A percentile compares a stretch with the other conserved stretches of the same genome.
These are phyloP conservation scores for Lagenidium giganteum DNA, from an alignment of 352 stramenopile genomes.

Conservation along the genomic window DNA sequence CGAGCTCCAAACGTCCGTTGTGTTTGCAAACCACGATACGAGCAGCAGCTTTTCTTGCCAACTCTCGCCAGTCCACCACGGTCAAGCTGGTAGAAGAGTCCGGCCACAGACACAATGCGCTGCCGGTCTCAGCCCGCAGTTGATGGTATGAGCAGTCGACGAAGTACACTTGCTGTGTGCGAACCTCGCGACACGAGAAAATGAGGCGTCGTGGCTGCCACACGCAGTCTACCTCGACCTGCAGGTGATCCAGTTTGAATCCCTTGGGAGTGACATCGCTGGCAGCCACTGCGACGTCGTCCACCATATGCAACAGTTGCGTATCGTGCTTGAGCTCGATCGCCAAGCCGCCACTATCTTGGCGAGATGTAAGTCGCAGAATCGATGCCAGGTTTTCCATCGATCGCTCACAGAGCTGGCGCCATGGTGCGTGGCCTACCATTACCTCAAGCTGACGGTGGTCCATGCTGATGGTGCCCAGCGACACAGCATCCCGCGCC, in stretches of 20 bases:
- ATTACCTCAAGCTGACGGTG: too few species aligned
- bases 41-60: slow-evolving; percentile 3
- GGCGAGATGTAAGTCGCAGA: too few species aligned
- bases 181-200: slow-evolving; percentile 46
- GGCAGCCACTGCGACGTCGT: too few species aligned
- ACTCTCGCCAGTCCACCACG: slow-evolving; percentile 2
- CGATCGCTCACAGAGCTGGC: too few species aligned
- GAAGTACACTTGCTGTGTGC: slow-evolving; percentile 37
- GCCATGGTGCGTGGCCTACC: too few species aligned
- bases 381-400: too few species aligned
- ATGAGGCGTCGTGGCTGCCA: slow-evolving; percentile 31
- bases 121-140: too few species aligned
- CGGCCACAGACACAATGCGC: neutral
- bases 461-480: too few species aligned
- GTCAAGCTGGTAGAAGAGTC: neutral
- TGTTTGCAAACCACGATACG: slow-evolving; percentile 1
- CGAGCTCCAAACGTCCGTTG: too few species aligned
- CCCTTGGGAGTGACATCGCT: neutral
- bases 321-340: neutral
- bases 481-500: too few species aligned
- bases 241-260: slow-evolving; percentile 28
- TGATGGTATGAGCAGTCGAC: slow-evolving; percentile 38
- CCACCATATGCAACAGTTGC: slow-evolving; percentile 8
- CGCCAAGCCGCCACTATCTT: too few species aligned
- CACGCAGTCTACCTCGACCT: slow-evolving; percentile 38